A percentile compares a stretch with the other conserved stretches of the same genome.
Evolutionary conservation across 108 stramenopile species (phyloP).

Genomic region (Cyclotella atomus): DNA sequence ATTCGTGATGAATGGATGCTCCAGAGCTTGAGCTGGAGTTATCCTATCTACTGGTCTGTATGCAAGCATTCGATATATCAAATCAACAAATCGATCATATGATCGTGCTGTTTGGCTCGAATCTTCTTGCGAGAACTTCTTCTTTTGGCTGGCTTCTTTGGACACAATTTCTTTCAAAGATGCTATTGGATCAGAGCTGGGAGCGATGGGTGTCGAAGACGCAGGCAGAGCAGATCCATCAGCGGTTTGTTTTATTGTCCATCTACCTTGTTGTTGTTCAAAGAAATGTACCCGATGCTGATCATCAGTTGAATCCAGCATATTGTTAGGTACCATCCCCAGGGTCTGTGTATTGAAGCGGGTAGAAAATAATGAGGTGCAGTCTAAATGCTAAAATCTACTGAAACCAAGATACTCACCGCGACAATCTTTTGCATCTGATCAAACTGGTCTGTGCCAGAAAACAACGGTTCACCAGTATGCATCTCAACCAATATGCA

Average conservation of each 20-base stretch:
- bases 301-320: conserved; percentile 78
- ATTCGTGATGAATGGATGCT: conserved; percentile 86
- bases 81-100: conserved; percentile 92
- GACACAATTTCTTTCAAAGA: conserved; percentile 78
- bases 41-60: conserved; percentile 83
- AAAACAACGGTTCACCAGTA: conserved; percentile 97
- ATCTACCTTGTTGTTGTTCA: conserved; percentile 51
- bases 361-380: not conserved
- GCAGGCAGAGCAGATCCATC: conserved; percentile 37
- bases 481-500: conserved; percentile 99
- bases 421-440: conserved; percentile 96
- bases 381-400: not conserved
- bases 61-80: conserved; percentile 90
- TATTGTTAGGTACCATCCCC: conserved; percentile 88
- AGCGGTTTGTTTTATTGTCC: conserved; percentile 60
- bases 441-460: conserved; percentile 96
- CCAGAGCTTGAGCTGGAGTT: conserved; percentile 81
- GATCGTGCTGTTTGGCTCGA: conserved; percentile 75
- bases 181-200: conserved; percentile 70
- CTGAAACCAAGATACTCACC: conserved; percentile 52
- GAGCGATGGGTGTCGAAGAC: conserved; percentile 46
- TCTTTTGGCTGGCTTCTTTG: conserved; percentile 69
- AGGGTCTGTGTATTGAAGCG: conserved; percentile 60
- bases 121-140: conserved; percentile 72
- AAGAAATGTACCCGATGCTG: conserved; percentile 82